These are phyloP conservation scores for Schizothecium vesticola DNA, from an alignment of 495 filamentous ascomycete species.

Conservation along the genomic window DNA sequence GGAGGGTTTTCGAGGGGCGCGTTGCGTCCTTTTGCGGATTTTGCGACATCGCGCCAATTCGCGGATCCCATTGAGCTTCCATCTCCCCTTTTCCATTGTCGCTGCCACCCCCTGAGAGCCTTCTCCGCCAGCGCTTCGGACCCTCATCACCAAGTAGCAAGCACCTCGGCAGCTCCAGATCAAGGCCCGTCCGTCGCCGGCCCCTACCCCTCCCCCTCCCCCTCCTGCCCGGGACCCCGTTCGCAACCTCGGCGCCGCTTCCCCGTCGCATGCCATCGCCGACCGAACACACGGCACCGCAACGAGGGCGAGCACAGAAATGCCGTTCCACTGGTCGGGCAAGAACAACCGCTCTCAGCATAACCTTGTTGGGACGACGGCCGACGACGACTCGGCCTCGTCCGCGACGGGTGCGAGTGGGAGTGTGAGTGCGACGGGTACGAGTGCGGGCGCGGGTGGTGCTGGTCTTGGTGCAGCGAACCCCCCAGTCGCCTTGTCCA, in stretches of 20 bases:
- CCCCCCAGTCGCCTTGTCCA: constrained; percentile 42
- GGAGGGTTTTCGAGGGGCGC: background rate
- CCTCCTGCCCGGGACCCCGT: background rate
- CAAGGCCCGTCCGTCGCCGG: background rate
- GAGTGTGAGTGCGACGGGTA: constrained; percentile 13
- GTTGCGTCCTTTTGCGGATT: background rate
- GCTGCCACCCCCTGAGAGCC: background rate
- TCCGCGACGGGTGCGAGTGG: constrained; percentile 27
- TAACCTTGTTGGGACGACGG: constrained; percentile 39
- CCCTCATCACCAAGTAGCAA: background rate
- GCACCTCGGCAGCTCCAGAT: too few relatives aligned
- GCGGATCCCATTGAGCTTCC: background rate
- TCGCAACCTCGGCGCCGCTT: background rate
- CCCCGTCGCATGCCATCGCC: background rate
- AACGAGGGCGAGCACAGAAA: constrained; percentile 20
- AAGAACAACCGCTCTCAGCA: constrained; percentile 48
- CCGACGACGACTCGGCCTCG: constrained; percentile 25
- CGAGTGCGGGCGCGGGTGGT: constrained; percentile 10
- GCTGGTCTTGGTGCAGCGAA: constrained; percentile 29
- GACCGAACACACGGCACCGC: background rate
- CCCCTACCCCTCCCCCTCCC: background rate
- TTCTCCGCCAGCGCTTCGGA: background rate
- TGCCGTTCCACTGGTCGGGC: constrained; percentile 45
- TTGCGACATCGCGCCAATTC: background rate
- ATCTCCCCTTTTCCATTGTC: background rate